Percentiles rank a stretch among this genome's conserved stretches.
phyloP scores from a whole-genome alignment of 306 rosid genomes.

The Hippophae rhamnoides region DNA sequence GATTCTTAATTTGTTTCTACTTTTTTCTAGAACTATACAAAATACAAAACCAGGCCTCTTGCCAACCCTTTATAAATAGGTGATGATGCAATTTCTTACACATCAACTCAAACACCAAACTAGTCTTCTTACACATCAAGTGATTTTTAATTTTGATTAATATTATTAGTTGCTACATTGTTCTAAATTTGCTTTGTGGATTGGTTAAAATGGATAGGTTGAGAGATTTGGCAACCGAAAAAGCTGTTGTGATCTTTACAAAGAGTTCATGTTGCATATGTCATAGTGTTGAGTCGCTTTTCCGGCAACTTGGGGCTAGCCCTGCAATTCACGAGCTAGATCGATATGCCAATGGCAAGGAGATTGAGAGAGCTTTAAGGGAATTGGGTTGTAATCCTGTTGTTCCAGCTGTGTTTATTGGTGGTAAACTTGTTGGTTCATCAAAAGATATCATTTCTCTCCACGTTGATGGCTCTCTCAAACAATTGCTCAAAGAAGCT shows the following conservation, averaged over 20 bases:
- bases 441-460: slow-evolving; percentile 84
- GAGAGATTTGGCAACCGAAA: slow-evolving; percentile 77
- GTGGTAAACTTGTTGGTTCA: slow-evolving; percentile 80
- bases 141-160: too few relatives aligned
- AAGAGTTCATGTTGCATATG: slow-evolving; percentile 96
- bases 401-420: slow-evolving; percentile 91
- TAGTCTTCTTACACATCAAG: too few relatives aligned
- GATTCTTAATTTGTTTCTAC: slow-evolving; percentile 20
- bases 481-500: slow-evolving; percentile 87
- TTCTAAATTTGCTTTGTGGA: slow-evolving; percentile 50
- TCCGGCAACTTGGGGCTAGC: slow-evolving; percentile 91
- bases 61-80: too few relatives aligned
- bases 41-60: slow-evolving; percentile 21
- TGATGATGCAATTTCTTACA: too few relatives aligned
- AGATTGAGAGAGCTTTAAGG: slow-evolving; percentile 76
- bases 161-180: too few relatives aligned
- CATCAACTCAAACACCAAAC: too few relatives aligned
- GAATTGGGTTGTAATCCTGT: slow-evolving; percentile 80
- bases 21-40: slow-evolving; percentile 23
- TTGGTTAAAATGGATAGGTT: slow-evolving; percentile 56
- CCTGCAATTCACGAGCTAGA: slow-evolving; percentile 91
- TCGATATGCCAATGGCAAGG: slow-evolving; percentile 59
- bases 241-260: slow-evolving; percentile 88
- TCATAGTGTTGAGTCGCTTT: slow-evolving; percentile 80
- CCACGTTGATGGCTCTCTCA: slow-evolving; percentile 87